Evolutionary conservation across 371 early-diverging fungal genomes (phyloP).

Genomic region (Mucor circinelloides): DNA sequence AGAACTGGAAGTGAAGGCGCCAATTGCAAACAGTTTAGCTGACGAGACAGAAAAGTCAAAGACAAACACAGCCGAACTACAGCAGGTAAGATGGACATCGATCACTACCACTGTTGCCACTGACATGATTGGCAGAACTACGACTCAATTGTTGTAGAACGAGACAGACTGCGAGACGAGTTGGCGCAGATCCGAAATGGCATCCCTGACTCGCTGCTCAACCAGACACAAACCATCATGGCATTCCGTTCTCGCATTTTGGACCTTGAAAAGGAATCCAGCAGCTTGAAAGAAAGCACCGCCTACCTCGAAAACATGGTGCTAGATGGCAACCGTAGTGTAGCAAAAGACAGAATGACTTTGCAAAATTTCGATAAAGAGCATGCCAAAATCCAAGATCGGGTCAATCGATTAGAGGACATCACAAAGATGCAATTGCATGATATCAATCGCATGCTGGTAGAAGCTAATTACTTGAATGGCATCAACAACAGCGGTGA

Average conservation of each 20-base stretch:
- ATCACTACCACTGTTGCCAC: neutral
- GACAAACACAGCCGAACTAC: constrained; percentile 62
- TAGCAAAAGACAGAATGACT: constrained; percentile 35
- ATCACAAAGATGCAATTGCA: constrained; percentile 65
- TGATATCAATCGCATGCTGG: constrained; percentile 69
- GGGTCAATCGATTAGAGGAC: constrained; percentile 62
- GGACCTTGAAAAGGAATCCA: constrained; percentile 51
- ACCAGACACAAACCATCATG: constrained; percentile 53
- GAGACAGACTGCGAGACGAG: constrained; percentile 68
- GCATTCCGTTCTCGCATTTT: constrained; percentile 50
- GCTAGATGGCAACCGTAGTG: constrained; percentile 42
- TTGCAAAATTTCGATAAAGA: constrained; percentile 49
- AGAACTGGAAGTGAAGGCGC: constrained; percentile 29
- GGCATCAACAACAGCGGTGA: constrained; percentile 41
- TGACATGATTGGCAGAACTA: constrained; percentile 52
- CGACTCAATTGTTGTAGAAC: constrained; percentile 57
- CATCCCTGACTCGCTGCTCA: constrained; percentile 50
- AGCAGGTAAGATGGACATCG: constrained; percentile 41
- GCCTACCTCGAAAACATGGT: constrained; percentile 32
- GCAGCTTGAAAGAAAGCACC: constrained; percentile 37
- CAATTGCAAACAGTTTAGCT: constrained; percentile 17
- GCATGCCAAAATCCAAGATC: constrained; percentile 63
- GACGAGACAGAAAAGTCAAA: constrained; percentile 58
- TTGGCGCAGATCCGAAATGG: constrained; percentile 60
- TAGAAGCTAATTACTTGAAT: constrained; percentile 61